Percentiles rank a stretch among this genome's conserved stretches.
Evolutionary conservation across 164 flowering plant genomes (phyloP).

Genomic region (Vitis rotundifolia): DNA sequence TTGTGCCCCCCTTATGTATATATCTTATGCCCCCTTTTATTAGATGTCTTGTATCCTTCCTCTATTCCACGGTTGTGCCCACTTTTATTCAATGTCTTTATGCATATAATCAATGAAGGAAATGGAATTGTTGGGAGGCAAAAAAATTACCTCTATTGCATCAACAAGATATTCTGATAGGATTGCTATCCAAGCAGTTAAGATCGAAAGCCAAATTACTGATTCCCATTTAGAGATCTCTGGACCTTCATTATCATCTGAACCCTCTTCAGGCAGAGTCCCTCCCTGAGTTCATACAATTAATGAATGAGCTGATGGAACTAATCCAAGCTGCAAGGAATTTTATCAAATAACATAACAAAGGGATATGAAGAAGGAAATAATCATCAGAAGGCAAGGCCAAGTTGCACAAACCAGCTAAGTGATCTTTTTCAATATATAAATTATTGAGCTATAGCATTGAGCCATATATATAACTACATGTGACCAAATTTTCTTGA

Average conservation of each 20-base stretch:
- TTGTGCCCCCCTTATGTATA: too few relatives aligned
- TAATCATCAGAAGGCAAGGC: too few relatives aligned
- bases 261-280: slow-evolving; percentile 30
- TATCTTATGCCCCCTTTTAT: too few relatives aligned
- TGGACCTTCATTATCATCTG: slow-evolving; percentile 52
- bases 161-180: slow-evolving; percentile 64
- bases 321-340: background rate
- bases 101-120: too few relatives aligned
- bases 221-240: slow-evolving; percentile 70
- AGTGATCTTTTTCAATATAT: too few relatives aligned
- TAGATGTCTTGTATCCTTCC: too few relatives aligned
- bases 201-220: slow-evolving; percentile 54
- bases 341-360: background rate
- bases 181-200: slow-evolving; percentile 66
- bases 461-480: too few relatives aligned
- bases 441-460: too few relatives aligned
- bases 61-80: too few relatives aligned
- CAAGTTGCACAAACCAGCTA: too few relatives aligned
- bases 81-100: too few relatives aligned
- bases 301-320: background rate
- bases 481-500: too few relatives aligned
- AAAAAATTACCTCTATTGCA: slow-evolving; percentile 48
- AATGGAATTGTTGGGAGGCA: background rate
- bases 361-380: background rate
- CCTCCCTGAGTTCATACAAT: slow-evolving; percentile 30